Evolutionary conservation across 352 stramenopile species (phyloP).

Genomic region (Globisporangium splendens): DNA sequence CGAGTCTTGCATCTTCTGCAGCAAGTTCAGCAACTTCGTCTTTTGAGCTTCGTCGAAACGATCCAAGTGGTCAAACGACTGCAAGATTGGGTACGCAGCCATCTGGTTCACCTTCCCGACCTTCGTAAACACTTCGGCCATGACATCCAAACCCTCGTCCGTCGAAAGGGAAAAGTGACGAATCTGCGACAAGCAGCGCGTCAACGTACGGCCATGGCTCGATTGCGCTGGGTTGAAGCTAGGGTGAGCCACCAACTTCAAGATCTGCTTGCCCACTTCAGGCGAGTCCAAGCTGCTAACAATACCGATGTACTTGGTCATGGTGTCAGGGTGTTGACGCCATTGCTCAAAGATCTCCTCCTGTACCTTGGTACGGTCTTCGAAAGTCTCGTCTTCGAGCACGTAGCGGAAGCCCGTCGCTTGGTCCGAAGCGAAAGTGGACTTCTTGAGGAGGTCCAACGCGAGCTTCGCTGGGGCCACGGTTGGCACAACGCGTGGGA

Average conservation of each 20-base stretch:
- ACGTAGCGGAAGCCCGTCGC: conserved; percentile 56
- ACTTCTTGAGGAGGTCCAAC: conserved; percentile 53
- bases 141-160: conserved; percentile 70
- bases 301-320: conserved; percentile 79
- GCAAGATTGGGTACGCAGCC: conserved; percentile 75
- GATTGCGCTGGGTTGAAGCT: conserved; percentile 78
- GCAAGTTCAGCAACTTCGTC: conserved; percentile 39
- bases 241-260: conserved; percentile 55
- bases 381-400: conserved; percentile 56
- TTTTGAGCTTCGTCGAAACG: conserved; percentile 64
- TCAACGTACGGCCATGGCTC: conserved; percentile 64
- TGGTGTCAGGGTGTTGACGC: conserved; percentile 64
- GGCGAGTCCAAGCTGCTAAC: conserved; percentile 60
- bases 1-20: conserved; percentile 66
- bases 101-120: conserved; percentile 87
- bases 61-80: conserved; percentile 77
- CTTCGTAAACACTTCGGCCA: conserved; percentile 67
- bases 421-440: conserved; percentile 71
- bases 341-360: conserved; percentile 67
- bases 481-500: conserved; percentile 33
- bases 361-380: conserved; percentile 58
- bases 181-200: conserved; percentile 65
- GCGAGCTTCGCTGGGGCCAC: conserved; percentile 46
- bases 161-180: conserved; percentile 71
- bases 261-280: conserved; percentile 70